These are phyloP conservation scores for Salisapilia sapeloensis DNA, from an alignment of 352 stramenopile species.

Conservation along the genomic window DNA sequence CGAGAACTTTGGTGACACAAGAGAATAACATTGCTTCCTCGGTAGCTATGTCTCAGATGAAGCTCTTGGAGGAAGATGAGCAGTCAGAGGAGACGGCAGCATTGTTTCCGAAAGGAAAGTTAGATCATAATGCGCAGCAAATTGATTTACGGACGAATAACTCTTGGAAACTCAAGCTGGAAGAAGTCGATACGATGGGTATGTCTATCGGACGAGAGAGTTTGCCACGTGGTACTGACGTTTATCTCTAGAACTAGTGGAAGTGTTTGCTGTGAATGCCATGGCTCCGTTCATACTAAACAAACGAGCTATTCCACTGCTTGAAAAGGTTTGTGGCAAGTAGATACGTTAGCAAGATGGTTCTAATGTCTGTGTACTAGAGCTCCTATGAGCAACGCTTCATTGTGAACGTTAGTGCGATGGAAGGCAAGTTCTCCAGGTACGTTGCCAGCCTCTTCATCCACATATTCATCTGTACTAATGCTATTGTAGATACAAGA, in stretches of 20 bases:
- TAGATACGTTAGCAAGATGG: conserved; percentile 2
- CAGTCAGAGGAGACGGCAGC: conserved; percentile 25
- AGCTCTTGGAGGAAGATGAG: conserved; percentile 74
- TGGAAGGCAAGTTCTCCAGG: conserved; percentile 95
- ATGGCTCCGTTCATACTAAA: conserved; percentile 92
- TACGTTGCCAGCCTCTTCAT: too few relatives aligned
- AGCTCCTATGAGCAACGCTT: conserved; percentile 29
- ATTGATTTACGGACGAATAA: conserved; percentile 86
- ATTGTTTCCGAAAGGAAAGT: conserved; percentile 49
- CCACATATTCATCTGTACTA: too few relatives aligned
- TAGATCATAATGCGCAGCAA: conserved; percentile 88
- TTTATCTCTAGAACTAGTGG: conserved; percentile 29
- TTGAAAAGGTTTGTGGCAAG: conserved; percentile 23
- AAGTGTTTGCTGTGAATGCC: conserved; percentile 86
- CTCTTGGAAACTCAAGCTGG: conserved; percentile 80
- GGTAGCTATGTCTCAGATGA: conserved; percentile 80
- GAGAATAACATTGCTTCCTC: conserved; percentile 36
- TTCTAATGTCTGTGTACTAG: conserved; percentile 4
- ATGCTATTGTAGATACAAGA: too few relatives aligned
- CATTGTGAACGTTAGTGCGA: conserved; percentile 92
- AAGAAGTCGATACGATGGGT: conserved; percentile 61
- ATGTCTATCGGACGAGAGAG: conserved; percentile 1
- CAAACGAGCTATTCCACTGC: conserved; percentile 45
- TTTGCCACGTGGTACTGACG: too few relatives aligned
- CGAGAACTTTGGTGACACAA: conserved; percentile 2